These are phyloP conservation scores for Cymbopogon citratus DNA, from an alignment of 176 grass and related monocot species.

Conservation along the genomic window DNA sequence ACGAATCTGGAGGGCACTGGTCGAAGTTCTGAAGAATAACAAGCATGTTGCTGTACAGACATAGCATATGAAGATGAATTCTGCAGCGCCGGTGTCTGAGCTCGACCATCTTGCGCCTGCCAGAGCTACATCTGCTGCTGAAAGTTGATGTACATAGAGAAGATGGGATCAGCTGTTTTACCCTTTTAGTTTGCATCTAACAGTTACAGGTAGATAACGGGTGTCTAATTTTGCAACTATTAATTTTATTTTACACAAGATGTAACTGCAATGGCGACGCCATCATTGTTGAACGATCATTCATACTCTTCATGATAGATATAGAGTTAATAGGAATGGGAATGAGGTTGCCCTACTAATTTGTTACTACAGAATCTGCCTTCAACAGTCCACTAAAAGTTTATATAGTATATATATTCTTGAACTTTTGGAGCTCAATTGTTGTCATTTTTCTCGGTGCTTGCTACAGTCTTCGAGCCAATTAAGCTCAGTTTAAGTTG, in stretches of 20 bases:
- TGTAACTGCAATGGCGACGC: slow-evolving; percentile 3
- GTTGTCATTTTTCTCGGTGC: neutral
- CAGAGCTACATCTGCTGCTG: slow-evolving; percentile 26
- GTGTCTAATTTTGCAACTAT: slow-evolving; percentile 23
- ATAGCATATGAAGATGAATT: slow-evolving; percentile 1
- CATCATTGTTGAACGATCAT: slow-evolving; percentile 13
- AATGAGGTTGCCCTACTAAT: neutral
- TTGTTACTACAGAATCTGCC: neutral
- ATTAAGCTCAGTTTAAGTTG: neutral
- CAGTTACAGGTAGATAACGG: slow-evolving; percentile 40
- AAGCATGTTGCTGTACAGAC: slow-evolving; percentile 10
- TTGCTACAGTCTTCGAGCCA: neutral
- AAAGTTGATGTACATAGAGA: slow-evolving; percentile 55
- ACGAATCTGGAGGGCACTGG: neutral
- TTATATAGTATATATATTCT: neutral
- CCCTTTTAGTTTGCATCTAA: slow-evolving; percentile 40
- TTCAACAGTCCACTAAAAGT: neutral
- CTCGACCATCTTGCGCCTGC: slow-evolving; percentile 4
- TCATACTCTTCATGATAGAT: slow-evolving; percentile 2
- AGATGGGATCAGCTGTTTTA: slow-evolving; percentile 35
- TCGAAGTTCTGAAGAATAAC: slow-evolving; percentile 15
- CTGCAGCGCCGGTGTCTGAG: neutral
- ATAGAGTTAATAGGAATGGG: neutral
- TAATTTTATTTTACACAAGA: slow-evolving; percentile 24
- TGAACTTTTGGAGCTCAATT: neutral